These are phyloP conservation scores for Tillandsia leiboldiana DNA, from an alignment of 176 grass and related monocot species.

Conservation along the genomic window DNA sequence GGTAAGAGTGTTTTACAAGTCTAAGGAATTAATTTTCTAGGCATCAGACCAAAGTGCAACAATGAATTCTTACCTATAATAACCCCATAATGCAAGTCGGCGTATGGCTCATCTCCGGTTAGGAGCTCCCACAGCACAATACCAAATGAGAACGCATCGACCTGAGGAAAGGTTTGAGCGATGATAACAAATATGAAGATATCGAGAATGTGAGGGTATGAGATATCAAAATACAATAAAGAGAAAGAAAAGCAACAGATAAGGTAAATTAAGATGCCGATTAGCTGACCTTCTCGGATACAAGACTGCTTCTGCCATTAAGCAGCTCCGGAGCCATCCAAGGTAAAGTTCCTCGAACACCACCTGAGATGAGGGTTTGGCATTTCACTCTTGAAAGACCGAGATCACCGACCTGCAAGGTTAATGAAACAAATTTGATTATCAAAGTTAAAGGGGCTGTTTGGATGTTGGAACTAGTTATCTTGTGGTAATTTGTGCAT, in stretches of 20 bases:
- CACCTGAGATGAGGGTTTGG: slow-evolving; percentile 91
- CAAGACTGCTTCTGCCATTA: slow-evolving; percentile 79
- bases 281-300: slow-evolving; percentile 75
- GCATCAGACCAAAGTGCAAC: neutral
- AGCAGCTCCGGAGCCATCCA: slow-evolving; percentile 98
- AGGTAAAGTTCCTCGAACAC: slow-evolving; percentile 82
- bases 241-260: slow-evolving; percentile 11
- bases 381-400: slow-evolving; percentile 94
- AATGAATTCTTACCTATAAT: slow-evolving; percentile 60
- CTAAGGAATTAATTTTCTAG: neutral
- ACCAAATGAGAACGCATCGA: slow-evolving; percentile 97
- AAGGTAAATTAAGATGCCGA: neutral
- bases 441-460: neutral
- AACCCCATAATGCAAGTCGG: slow-evolving; percentile 87
- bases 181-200: slow-evolving; percentile 7
- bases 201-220: neutral
- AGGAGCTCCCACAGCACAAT: slow-evolving; percentile 97
- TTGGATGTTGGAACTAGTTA: neutral
- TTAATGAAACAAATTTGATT: neutral
- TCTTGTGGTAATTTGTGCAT: too few relatives aligned
- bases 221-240: neutral
- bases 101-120: slow-evolving; percentile 90
- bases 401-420: slow-evolving; percentile 85
- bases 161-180: slow-evolving; percentile 28
- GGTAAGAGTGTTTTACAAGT: neutral